A percentile compares a stretch with the other conserved stretches of the same genome.
Conservation (phyloP, 2,329 filamentous ascomycete genomes). For the Pestalotiopsis sp. region DNA sequence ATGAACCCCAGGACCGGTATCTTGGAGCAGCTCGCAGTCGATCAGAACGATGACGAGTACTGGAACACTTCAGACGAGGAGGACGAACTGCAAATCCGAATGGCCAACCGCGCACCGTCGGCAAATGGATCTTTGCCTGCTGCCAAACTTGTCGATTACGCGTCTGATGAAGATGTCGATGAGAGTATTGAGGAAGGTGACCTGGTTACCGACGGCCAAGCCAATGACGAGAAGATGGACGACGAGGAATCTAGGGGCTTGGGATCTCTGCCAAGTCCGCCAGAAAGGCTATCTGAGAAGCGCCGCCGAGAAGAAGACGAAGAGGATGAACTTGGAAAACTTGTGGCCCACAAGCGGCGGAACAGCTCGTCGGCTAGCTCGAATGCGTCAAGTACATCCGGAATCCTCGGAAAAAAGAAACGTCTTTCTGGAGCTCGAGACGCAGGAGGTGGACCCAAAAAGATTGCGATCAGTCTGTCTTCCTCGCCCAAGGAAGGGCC, state of each 20-base stretch:
- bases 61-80: constrained; percentile 90
- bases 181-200: constrained; percentile 39
- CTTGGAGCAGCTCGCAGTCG: constrained; percentile 73
- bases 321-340: constrained; percentile 86
- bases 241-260: constrained; percentile 36
- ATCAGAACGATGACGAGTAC: constrained; percentile 87
- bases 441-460: constrained; percentile 46
- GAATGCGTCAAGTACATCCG: constrained; percentile 38
- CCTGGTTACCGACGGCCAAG: background rate
- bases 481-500: constrained; percentile 40
- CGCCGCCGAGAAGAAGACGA: constrained; percentile 90
- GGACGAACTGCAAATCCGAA: constrained; percentile 59
- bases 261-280: constrained; percentile 55
- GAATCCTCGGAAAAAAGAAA: constrained; percentile 47
- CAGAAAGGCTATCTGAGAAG: constrained; percentile 84
- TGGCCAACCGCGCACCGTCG: constrained; percentile 36
- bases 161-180: constrained; percentile 82
- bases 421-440: constrained; percentile 44
- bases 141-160: constrained; percentile 84
- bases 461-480: constrained; percentile 62
- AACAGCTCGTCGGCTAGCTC: constrained; percentile 57
- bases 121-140: constrained; percentile 67
- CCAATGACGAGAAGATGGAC: constrained; percentile 19
- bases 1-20: constrained; percentile 56
- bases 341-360: constrained; percentile 67